Conservation (phyloP, 2,329 filamentous ascomycete genomes). For the Fusarium algeriense region DNA sequence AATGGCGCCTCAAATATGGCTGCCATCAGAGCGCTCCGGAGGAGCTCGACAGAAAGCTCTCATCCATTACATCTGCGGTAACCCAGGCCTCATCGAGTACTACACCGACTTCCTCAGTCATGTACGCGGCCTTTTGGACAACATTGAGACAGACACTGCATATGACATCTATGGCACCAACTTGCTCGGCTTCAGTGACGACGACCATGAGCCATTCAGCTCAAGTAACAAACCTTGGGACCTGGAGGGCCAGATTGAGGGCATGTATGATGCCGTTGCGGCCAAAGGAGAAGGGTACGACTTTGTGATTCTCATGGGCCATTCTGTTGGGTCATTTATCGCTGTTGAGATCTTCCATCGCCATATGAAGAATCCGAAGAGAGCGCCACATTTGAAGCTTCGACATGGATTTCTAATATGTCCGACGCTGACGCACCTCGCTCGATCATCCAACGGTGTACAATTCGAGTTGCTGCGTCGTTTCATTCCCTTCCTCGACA, state of each 20-base stretch:
- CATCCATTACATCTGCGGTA: slow-evolving; percentile 80
- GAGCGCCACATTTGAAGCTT: slow-evolving; percentile 57
- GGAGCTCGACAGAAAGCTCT: slow-evolving; percentile 56
- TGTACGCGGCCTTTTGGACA: slow-evolving; percentile 66
- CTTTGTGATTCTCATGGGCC: slow-evolving; percentile 75
- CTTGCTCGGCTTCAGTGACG: slow-evolving; percentile 69
- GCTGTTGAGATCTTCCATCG: slow-evolving; percentile 74
- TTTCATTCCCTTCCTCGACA: slow-evolving; percentile 57
- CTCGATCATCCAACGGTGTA: slow-evolving; percentile 69
- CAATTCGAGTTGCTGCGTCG: slow-evolving; percentile 56
- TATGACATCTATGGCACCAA: slow-evolving; percentile 71
- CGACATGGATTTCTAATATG: slow-evolving; percentile 74
- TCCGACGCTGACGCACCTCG: slow-evolving; percentile 80
- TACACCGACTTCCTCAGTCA: slow-evolving; percentile 75
- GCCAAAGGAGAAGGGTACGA: slow-evolving; percentile 59
- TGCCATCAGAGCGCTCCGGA: slow-evolving; percentile 46
- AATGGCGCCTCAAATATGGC: slow-evolving; percentile 47
- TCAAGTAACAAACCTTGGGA: slow-evolving; percentile 59
- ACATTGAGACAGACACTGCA: slow-evolving; percentile 52
- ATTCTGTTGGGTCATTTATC: slow-evolving; percentile 81
- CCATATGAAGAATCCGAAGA: slow-evolving; percentile 56
- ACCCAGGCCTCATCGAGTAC: slow-evolving; percentile 81
- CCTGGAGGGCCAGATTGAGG: slow-evolving; percentile 66
- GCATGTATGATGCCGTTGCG: slow-evolving; percentile 56
- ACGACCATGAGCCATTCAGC: slow-evolving; percentile 62